Conservation (phyloP, 2,329 filamentous ascomycete genomes). For the Aspergillus novoparasiticus region DNA sequence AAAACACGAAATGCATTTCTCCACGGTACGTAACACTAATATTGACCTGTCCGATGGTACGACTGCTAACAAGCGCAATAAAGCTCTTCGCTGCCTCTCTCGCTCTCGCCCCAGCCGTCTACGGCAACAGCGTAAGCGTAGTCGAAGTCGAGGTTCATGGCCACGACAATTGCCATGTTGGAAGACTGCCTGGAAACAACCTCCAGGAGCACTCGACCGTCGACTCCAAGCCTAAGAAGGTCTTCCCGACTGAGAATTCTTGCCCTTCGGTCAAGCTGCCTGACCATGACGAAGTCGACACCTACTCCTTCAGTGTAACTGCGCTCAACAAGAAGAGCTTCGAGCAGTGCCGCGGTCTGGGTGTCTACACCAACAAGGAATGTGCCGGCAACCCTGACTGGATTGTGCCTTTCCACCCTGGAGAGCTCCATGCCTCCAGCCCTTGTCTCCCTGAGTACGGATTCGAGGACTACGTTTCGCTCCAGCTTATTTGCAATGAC, state of each 20-base stretch:
- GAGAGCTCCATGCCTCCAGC: background rate
- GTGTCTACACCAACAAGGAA: conserved; percentile 16
- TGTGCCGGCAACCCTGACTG: conserved; percentile 17
- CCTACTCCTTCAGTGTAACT: conserved; percentile 17
- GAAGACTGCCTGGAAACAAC: background rate
- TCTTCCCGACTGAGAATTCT: conserved; percentile 11
- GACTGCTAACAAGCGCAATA: background rate
- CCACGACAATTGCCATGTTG: conserved; percentile 16
- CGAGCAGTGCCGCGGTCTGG: conserved; percentile 15
- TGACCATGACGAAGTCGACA: conserved; percentile 18
- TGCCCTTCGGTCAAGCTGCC: conserved; percentile 19
- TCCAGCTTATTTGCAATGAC: conserved; percentile 16
- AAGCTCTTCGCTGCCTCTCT: conserved; percentile 17
- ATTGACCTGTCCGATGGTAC: too few species aligned
- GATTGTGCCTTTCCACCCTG: conserved; percentile 13
- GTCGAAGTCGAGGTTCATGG: conserved; percentile 14
- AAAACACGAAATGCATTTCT: conserved; percentile 15
- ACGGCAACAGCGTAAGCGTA: conserved; percentile 11
- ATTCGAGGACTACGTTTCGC: conserved; percentile 10
- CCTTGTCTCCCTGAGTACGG: conserved; percentile 12
- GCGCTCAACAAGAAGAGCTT: conserved; percentile 16
- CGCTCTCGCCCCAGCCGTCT: conserved; percentile 17
- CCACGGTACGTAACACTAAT: conserved; percentile 6
- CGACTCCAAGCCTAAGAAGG: background rate
- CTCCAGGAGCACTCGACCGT: background rate